Conservation (phyloP, 164 flowering plant species). For the Cinnamomum chago region DNA sequence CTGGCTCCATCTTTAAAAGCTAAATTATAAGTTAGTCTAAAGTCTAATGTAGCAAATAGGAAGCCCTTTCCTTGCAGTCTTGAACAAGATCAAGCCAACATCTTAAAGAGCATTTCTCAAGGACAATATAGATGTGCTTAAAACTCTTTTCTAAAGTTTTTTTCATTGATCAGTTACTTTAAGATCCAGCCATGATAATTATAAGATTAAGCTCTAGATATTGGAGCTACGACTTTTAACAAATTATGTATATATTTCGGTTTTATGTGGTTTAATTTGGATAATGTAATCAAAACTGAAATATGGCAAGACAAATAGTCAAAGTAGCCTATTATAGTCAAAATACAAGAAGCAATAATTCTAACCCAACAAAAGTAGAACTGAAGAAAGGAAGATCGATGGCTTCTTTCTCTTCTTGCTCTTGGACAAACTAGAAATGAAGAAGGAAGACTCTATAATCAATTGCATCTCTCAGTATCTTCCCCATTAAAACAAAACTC, state of each 20-base stretch:
- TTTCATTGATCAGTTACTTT: too few relatives aligned
- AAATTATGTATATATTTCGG: not conserved
- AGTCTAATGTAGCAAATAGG: too few relatives aligned
- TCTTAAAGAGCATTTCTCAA: too few relatives aligned
- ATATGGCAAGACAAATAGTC: not conserved
- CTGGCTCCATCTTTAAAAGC: too few relatives aligned
- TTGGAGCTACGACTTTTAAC: not conserved
- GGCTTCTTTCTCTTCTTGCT: not conserved
- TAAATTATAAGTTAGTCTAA: too few relatives aligned
- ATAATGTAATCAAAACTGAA: slow-evolving; percentile 14
- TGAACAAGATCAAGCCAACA: too few relatives aligned
- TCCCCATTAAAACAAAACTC: slow-evolving; percentile 21
- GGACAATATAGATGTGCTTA: too few relatives aligned
- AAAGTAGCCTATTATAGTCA: slow-evolving; percentile 1
- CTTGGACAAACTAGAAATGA: slow-evolving; percentile 1
- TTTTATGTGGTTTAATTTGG: slow-evolving; percentile 1
- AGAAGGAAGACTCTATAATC: slow-evolving; percentile 12
- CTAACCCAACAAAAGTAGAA: not conserved
- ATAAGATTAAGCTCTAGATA: too few relatives aligned
- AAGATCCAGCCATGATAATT: too few relatives aligned
- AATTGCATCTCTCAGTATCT: slow-evolving; percentile 3
- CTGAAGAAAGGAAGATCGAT: not conserved
- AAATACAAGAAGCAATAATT: slow-evolving; percentile 21
- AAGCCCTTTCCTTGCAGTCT: too few relatives aligned
- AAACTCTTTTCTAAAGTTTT: too few relatives aligned